Evolutionary conservation across 768 basidiomycete species (phyloP), one percentile per base, ranked within the genome.

Genomic region (Rhodotorula toruloides): DNA sequence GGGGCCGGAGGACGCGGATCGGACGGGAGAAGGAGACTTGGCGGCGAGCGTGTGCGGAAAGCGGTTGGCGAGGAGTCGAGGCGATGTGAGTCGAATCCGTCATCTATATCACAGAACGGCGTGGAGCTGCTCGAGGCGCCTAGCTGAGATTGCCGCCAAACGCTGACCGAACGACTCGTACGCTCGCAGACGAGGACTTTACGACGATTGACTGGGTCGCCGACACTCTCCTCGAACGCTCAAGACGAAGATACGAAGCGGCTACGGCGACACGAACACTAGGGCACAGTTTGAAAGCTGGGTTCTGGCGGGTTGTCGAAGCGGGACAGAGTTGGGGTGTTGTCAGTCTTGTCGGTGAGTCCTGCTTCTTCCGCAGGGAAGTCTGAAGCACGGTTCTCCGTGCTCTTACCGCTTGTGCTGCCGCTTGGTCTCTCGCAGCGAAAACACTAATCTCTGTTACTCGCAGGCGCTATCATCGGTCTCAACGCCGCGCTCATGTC

Each of bases 401-500:
- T 7, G 25, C 56, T 11, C 40, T 29, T 25, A 4, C 36, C 54
- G 0, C 6, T 12, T 32, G 9, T 32, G 10, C 39, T 34, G 2
- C 43, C 21, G 16, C 47, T 16, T n/a, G 6, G 8, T n/a, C 16
- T 9, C 21, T 34, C 17, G 16, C 34, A 12, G 12, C 9, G 29
- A 47, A 94, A 93, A 94, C 17, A 82, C 91, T 32, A 85, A 84
- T 71, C 98, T 99, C 67, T 96, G 96, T 39, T n/a, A n/a, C n/a
- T n/a, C 9, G 29, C 53, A 94, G 94, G 94, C 17, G 82, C 91
- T 32, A 85, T 84, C 71, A 98, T 99, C 67, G 96, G 96, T 39
- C 76, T 91, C 47, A 96, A 90, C 73, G 91, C 92, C n/a, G 94
- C 91, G 14, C 77, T 98, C 58, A 92, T 96, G 57, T 91, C 92